Base-by-base conservation (phyloP, 306 rosid genomes). In the Vigna mungo region DNA sequence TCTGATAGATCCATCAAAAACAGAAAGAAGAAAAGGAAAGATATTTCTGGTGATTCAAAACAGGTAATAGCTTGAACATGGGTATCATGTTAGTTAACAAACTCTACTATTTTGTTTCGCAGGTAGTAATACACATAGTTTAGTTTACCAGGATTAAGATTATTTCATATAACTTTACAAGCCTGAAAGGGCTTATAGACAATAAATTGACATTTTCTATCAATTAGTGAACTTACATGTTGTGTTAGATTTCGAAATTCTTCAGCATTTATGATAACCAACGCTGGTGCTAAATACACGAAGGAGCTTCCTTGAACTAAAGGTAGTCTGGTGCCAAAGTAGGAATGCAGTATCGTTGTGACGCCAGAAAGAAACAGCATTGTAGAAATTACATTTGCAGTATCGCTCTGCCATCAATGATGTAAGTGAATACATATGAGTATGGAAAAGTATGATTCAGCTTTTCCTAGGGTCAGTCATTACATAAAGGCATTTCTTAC, bases 241-340 rank as follows among this genome's bases (percentile, higher is more conserved):
- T 94, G 91, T 0, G 92, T 80, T 55, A 94, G 96, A 82, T 91
- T 87, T 59, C 97, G 90, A 82, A 76, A 88, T 77, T 92, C 97
- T 83, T 86, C 88, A 71, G 98, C 88, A 86, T 95, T 92, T 48
- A 87, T 87, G 78, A 95, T 86, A 37, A 90, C 88, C 72, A 95
- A 69, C 17, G 94, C 98, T 0, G 98, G 97, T 30, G 98, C 97
- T 81, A 95, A 86, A 87, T 89, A 90, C 61, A 92, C 92, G 84
- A 92, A 92, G 7, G 98, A 95, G 84, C 96, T 95, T 85, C 98
- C 98, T 85, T 95, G 98, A 83, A 95, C 97, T 80, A 95, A 82
- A 48, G 98, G 98, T 70, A 95, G 84, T 12, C 97, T 89, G 11
- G 98, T 92, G 72, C 98, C 98, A 48, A 95, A 89, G 88, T 78